A percentile compares a stretch with the other conserved stretches of the same genome.
Conservation (phyloP, 2,329 filamentous ascomycete species). For the Colletotrichum australisinense region DNA sequence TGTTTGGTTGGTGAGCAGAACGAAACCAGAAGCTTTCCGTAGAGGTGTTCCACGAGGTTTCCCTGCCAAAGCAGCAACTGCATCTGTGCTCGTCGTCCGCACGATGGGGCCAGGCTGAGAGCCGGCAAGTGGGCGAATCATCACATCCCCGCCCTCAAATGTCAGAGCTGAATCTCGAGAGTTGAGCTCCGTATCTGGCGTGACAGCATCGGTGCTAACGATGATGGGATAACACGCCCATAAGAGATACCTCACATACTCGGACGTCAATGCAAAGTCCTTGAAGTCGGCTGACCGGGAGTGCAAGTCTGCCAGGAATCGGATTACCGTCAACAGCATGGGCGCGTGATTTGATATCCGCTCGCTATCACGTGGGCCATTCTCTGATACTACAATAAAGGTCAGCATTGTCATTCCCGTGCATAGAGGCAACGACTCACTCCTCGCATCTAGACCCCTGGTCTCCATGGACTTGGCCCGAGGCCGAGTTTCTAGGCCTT, state of each 20-base stretch:
- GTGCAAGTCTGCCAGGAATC: conserved; percentile 84
- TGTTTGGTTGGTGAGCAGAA: conserved; percentile 82
- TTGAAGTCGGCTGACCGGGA: conserved; percentile 80
- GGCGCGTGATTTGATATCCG: conserved; percentile 64
- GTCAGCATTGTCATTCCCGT: conserved; percentile 28
- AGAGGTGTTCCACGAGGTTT: conserved; percentile 71
- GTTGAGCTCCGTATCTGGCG: conserved; percentile 86
- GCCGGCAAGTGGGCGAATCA: conserved; percentile 78
- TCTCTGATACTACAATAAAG: conserved; percentile 44
- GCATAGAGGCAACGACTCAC: conserved; percentile 50
- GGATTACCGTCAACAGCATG: conserved; percentile 80
- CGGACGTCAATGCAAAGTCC: conserved; percentile 83
- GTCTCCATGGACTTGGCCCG: conserved; percentile 74
- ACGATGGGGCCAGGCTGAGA: conserved; percentile 77
- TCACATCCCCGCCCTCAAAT: conserved; percentile 87
- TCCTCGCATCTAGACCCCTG: conserved; percentile 66
- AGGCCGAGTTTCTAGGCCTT: conserved; percentile 48
- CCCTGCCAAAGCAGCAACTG: conserved; percentile 60
- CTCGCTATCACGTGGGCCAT: conserved; percentile 56
- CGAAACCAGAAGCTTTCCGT: conserved; percentile 88
- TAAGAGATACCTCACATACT: conserved; percentile 84
- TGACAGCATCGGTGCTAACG: conserved; percentile 86
- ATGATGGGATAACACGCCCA: conserved; percentile 87
- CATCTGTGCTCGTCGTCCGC: conserved; percentile 71
- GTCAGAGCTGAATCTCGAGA: conserved; percentile 83